phyloP scores from a whole-genome alignment of 2,329 filamentous ascomycete species.

The Furcasterigmium furcatum region DNA sequence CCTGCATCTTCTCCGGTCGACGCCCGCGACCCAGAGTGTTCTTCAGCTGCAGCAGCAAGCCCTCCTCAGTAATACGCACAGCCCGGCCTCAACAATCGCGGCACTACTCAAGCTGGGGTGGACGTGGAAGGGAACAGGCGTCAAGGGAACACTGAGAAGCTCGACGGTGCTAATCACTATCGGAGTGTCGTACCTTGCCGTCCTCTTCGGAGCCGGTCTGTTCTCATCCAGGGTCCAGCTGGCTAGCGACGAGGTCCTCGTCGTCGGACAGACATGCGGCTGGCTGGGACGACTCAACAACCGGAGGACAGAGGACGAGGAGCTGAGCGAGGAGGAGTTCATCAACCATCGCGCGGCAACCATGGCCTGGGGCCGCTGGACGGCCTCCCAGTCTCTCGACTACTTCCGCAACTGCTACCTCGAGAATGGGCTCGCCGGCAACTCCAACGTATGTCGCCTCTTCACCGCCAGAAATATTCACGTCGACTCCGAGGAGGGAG shows the following conservation, averaged over 20 bases:
- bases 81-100: background rate
- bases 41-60: conserved; percentile 1
- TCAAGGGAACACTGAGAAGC: background rate
- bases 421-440: background rate
- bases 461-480: background rate
- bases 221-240: background rate
- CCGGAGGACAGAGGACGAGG: background rate
- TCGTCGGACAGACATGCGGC: background rate
- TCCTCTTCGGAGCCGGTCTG: background rate
- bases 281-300: background rate
- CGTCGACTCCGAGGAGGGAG: background rate
- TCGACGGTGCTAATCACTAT: background rate
- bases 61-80: background rate
- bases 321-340: background rate
- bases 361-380: background rate
- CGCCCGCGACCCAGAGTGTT: background rate
- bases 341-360: background rate
- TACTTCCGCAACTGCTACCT: background rate
- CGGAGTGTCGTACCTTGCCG: background rate
- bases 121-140: background rate
- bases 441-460: background rate
- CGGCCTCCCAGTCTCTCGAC: background rate
- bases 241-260: background rate
- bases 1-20: background rate
- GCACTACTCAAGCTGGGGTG: background rate